These are phyloP conservation scores for Chytriomyces sp. DNA, from an alignment of 192 early-diverging fungal genomes.

Conservation along the genomic window DNA sequence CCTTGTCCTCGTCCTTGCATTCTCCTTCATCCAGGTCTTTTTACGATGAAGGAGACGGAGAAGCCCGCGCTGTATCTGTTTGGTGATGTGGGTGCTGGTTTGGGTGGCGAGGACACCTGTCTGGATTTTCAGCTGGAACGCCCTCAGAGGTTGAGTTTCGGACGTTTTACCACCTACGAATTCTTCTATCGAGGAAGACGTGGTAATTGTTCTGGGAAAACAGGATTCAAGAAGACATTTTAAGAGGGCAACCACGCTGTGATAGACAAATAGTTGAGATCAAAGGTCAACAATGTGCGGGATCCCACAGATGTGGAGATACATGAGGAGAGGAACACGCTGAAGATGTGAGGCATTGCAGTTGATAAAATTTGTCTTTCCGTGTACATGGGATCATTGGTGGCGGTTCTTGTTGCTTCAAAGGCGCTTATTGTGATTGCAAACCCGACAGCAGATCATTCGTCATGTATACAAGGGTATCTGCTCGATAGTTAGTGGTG, in stretches of 20 bases:
- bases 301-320: not conserved
- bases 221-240: not conserved
- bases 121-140: too few relatives aligned
- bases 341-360: not conserved
- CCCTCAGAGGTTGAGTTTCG: not conserved
- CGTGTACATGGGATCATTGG: too few relatives aligned
- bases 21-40: too few relatives aligned
- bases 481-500: constrained; percentile 17
- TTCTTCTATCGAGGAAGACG: not conserved
- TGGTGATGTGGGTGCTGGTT: too few relatives aligned
- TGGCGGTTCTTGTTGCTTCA: too few relatives aligned
- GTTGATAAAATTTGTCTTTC: not conserved
- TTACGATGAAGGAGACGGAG: too few relatives aligned
- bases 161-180: not conserved
- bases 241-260: not conserved
- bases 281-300: not conserved
- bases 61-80: too few relatives aligned
- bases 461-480: too few relatives aligned
- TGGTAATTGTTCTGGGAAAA: not conserved
- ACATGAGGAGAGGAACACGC: not conserved
- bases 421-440: too few relatives aligned
- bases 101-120: too few relatives aligned
- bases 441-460: too few relatives aligned
- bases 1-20: too few relatives aligned
- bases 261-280: not conserved